A percentile compares a stretch with the other conserved stretches of the same genome.
phyloP scores from a whole-genome alignment of 2,329 filamentous ascomycete genomes.

The Neofusicoccum sp. region DNA sequence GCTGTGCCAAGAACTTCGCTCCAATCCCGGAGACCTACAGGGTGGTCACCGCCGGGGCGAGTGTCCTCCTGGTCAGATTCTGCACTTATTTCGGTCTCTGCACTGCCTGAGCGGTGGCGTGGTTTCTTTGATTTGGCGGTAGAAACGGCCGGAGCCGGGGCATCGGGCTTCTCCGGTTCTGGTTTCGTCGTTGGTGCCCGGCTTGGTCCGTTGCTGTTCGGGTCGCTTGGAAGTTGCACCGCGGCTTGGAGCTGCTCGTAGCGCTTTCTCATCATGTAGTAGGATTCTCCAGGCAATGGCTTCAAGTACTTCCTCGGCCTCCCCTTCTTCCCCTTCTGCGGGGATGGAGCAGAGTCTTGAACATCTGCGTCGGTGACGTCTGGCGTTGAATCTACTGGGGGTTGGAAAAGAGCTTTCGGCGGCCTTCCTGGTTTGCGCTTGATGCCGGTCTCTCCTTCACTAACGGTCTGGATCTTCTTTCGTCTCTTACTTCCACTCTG shows the following conservation, averaged over 20 bases:
- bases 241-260: background rate
- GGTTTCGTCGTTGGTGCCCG: slow-evolving; percentile 2
- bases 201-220: background rate
- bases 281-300: slow-evolving; percentile 17
- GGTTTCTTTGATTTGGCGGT: background rate
- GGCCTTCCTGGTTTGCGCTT: slow-evolving; percentile 4
- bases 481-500: background rate
- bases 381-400: background rate
- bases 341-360: background rate
- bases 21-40: slow-evolving; percentile 68
- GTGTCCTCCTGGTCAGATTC: background rate
- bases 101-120: background rate
- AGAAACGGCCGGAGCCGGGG: background rate
- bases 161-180: background rate
- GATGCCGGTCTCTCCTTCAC: background rate
- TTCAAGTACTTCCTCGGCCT: background rate
- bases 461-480: background rate
- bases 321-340: slow-evolving; percentile 20
- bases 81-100: background rate
- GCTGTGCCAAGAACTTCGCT: slow-evolving; percentile 81
- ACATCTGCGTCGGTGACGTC: background rate
- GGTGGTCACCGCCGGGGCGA: background rate
- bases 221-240: background rate
- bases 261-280: slow-evolving; percentile 23
- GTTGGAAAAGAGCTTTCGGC: background rate